Conservation (phyloP, 2,329 filamentous ascomycete species). For the Claviceps africana region DNA sequence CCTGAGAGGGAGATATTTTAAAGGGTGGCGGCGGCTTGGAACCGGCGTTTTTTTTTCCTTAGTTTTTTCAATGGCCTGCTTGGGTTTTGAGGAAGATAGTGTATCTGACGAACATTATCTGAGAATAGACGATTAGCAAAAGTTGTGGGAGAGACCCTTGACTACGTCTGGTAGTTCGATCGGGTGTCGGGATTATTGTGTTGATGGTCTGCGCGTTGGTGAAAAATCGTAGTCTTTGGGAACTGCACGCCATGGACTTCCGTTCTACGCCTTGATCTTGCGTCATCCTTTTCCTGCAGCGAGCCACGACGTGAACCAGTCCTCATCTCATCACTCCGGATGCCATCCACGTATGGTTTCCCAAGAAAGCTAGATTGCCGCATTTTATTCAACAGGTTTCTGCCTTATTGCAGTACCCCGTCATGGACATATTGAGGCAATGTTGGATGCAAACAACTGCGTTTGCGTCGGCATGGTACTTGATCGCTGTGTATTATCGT, state of each 20-base stretch:
- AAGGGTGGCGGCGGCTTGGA: conserved; percentile 27
- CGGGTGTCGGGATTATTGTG: too few relatives aligned
- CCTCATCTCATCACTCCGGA: too few relatives aligned
- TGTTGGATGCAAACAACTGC: background rate
- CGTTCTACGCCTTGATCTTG: too few relatives aligned
- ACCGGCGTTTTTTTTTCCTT: conserved; percentile 27
- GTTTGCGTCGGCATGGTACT: background rate
- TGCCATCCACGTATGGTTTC: too few relatives aligned
- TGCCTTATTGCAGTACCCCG: too few relatives aligned
- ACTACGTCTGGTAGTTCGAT: background rate
- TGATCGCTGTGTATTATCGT: conserved; percentile 15
- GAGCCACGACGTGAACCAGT: too few relatives aligned
- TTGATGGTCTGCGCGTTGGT: too few relatives aligned
- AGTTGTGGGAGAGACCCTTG: conserved; percentile 22
- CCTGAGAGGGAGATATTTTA: conserved; percentile 17
- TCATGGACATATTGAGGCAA: background rate
- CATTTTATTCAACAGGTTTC: too few relatives aligned
- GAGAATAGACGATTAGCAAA: conserved; percentile 29
- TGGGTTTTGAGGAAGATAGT: conserved; percentile 29
- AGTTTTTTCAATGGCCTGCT: conserved; percentile 29
- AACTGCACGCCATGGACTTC: background rate
- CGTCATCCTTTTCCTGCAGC: too few relatives aligned
- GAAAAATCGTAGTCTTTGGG: background rate
- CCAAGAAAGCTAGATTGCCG: too few relatives aligned
- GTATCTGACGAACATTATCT: conserved; percentile 28